Conservation (phyloP, 2,329 filamentous ascomycete species). For the Phaeosphaeriaceae sp. region DNA sequence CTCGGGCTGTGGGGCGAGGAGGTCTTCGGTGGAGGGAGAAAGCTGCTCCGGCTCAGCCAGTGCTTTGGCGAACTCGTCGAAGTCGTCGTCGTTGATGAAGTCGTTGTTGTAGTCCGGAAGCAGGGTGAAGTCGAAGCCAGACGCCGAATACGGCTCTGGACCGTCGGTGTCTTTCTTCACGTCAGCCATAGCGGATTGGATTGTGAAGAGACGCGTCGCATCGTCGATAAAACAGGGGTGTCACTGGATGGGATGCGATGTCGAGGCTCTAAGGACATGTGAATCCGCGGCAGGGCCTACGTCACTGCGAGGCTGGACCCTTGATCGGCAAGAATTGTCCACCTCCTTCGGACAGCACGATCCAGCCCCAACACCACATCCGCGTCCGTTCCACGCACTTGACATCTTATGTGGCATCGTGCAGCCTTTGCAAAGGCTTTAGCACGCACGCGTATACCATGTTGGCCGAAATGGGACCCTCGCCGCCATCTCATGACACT, state of each 20-base stretch:
- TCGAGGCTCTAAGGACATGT: conserved; percentile 7
- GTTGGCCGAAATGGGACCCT: conserved; percentile 8
- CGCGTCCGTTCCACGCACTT: background rate
- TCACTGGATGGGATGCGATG: conserved; percentile 5
- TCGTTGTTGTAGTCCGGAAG: conserved; percentile 83
- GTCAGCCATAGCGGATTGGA: conserved; percentile 49
- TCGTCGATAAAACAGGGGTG: conserved; percentile 12
- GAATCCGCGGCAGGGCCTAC: background rate
- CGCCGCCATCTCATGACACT: conserved; percentile 56
- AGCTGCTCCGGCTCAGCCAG: conserved; percentile 78
- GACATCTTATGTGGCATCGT: conserved; percentile 27
- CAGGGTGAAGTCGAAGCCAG: conserved; percentile 70
- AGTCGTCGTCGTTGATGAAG: conserved; percentile 75
- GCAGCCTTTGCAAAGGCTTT: conserved; percentile 13
- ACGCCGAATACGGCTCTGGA: conserved; percentile 66
- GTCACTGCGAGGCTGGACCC: conserved; percentile 3
- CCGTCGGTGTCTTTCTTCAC: conserved; percentile 56
- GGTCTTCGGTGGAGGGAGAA: conserved; percentile 68
- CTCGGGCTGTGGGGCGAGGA: conserved; percentile 52
- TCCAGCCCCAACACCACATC: conserved; percentile 2
- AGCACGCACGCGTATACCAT: conserved; percentile 6
- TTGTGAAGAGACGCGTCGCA: conserved; percentile 12
- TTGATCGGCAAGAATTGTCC: background rate
- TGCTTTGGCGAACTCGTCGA: conserved; percentile 80
- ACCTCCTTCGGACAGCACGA: conserved; percentile 1